Base-by-base conservation (phyloP, 2,329 filamentous ascomycete species). In the Emericellopsis atlantica region DNA sequence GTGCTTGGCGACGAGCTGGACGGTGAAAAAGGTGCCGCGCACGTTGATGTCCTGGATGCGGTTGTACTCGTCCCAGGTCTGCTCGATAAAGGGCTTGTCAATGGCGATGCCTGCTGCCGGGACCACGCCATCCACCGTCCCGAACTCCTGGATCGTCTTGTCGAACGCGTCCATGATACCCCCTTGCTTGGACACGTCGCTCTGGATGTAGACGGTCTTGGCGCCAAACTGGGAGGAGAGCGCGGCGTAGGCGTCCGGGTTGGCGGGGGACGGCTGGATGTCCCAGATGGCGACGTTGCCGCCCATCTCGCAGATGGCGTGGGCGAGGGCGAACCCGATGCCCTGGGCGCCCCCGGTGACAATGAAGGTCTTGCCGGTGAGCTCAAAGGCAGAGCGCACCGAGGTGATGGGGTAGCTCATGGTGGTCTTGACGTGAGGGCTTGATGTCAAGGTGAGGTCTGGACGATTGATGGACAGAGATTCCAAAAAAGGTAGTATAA, bases 31-130 rank as follows among this genome's bases (percentile, higher is more conserved):
- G 0, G 61, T 63, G 22, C 64, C 64, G 2, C 59, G 49, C 23
- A 64, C 64, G 42, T 67, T 67, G 26, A 66, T 59, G 1, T 65
- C 58, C 33, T 62, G 58, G 22, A 66, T 59, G 4, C 54, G 51
- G 9, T 51, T 57, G 11, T 59, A 60, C 37, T 67, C 63, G 2
- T 61, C 59, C 60, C 61, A 65, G 0, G 60, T 63, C 39, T 66
- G 62, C 0, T 66, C 61, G 2, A 65, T 38, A 41, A 67, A 67
- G 0, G 64, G 63, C 47, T 65, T 66, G 43, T 66, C 63, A 23
- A 65, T 56, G 6, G 58, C 61, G 34, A 66, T 59, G 2, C 62
- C 64, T 2, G 60, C 60, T 8, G 56, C 53, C 6, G 57, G 56
- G 1, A 60, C 56, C 24, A 49, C 46, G 1, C 57, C 57, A 26